phyloP scores from a whole-genome alignment of 2,329 filamentous ascomycete genomes.

The Huntiella omanensis region DNA sequence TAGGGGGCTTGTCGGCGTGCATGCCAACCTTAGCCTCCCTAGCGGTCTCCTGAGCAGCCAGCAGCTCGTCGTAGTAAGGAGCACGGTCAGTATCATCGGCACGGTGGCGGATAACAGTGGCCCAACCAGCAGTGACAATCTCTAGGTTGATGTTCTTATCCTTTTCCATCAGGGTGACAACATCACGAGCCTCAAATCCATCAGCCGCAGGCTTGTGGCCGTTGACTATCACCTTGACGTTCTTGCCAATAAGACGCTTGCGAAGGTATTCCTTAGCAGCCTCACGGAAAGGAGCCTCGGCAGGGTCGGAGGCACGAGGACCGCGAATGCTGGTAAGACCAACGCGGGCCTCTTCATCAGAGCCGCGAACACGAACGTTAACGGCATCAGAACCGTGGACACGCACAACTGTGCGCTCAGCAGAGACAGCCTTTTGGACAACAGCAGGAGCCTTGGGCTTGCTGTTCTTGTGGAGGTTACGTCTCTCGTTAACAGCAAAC shows the following conservation, averaged over 20 bases:
- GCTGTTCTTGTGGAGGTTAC: slow-evolving; percentile 58
- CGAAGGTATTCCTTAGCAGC: slow-evolving; percentile 93
- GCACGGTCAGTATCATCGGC: slow-evolving; percentile 89
- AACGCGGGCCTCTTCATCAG: slow-evolving; percentile 66
- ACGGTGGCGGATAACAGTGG: slow-evolving; percentile 82
- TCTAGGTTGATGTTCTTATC: slow-evolving; percentile 72
- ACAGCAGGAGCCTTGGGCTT: slow-evolving; percentile 42
- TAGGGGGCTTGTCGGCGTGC: slow-evolving; percentile 79
- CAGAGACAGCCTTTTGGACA: slow-evolving; percentile 70
- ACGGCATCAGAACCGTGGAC: slow-evolving; percentile 70
- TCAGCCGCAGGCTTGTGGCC: slow-evolving; percentile 79
- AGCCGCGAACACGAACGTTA: slow-evolving; percentile 66
- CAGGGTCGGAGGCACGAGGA: slow-evolving; percentile 71
- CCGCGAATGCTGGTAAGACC: slow-evolving; percentile 85
- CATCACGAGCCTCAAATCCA: slow-evolving; percentile 85
- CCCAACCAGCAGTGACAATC: slow-evolving; percentile 84
- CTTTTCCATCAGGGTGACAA: slow-evolving; percentile 68
- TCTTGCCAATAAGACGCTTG: slow-evolving; percentile 89
- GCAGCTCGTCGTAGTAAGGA: slow-evolving; percentile 78
- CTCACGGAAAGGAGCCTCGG: slow-evolving; percentile 72
- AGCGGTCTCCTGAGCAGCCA: slow-evolving; percentile 62
- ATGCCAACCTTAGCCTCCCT: slow-evolving; percentile 84
- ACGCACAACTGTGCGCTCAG: slow-evolving; percentile 59
- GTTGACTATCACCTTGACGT: slow-evolving; percentile 74
- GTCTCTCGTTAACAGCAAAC: slow-evolving; percentile 55